Base-by-base conservation (phyloP, 768 basidiomycete species). In the Boletellus emodensis region DNA sequence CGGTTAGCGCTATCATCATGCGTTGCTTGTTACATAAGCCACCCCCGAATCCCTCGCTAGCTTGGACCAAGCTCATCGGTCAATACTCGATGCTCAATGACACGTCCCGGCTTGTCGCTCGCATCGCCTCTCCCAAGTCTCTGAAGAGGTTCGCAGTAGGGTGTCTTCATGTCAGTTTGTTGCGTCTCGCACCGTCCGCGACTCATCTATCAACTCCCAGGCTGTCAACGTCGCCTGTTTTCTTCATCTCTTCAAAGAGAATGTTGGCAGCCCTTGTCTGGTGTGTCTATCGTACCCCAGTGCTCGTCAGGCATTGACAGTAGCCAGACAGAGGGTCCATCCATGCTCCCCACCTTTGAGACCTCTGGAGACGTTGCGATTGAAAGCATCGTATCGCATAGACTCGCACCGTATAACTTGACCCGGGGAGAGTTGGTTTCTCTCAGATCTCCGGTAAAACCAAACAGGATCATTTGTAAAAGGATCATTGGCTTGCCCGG, bases 401-500 rank as follows among this genome's bases (percentile, higher is more conserved):
- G 76, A 38, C 71, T 84, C 44, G 70, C 75, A 46, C 80, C 80
- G 6, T 60, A 70, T 26, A 68, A 65, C 14, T 67, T 92, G 43
- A 60, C 70, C 46, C 81, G 92, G 46, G 94, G 94, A 42, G 90
- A 94, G 59, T 71, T 97, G 40, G 68, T 94, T 51, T 80, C 84
- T 13, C 71, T 86, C 28, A 76, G 73, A 46, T 90, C 89, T 2
- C 91, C 93, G 11, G 63, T 82, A 41, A 76, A 83, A 48, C 87
- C 87, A 3, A 68, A 69, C 4, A 78, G 78, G 41, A 71, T 82
- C 26, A 79, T 95, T 33, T 94, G 91, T 71, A 98, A 98, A 72
- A 82, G 95, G 37, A 72, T 98, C 11, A 77, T 95, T 33, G 95
- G 94, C 2, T 71, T 98, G 20, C 87, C 93, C 20, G 94, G 95